Base-by-base conservation (phyloP, 2,329 filamentous ascomycete species). In the Fusarium bulbicola region DNA sequence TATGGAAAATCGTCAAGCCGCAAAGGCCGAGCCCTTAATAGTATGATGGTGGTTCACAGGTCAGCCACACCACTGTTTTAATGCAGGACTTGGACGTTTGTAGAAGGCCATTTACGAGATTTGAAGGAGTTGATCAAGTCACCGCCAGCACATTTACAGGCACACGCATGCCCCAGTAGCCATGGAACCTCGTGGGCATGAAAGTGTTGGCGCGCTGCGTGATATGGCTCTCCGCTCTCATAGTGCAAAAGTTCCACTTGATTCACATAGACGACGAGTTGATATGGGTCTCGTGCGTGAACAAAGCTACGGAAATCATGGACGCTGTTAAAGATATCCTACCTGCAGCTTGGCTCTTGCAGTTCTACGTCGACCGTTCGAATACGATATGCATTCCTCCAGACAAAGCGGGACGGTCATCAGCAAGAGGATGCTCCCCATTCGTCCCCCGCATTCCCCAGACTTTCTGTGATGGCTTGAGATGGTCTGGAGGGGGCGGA, bases 381-480 rank as follows among this genome's bases (percentile, higher is more conserved):
- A 52, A 49, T 45, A 49, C 39, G 40, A 24, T 49, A 28, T 39
- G 30, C 59, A 65, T 46, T 52, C 32, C 36, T 56, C 30, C 20
- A 47, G 26, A 39, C 40, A 45, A 45, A 47, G 61, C 68, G 61
- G 50, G 52, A 71, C 46, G 42, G 68, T 59, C 62, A 71, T 62
- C 34, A 30, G 28, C 15, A 52, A 34, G 53, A 60, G 24, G 46
- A 68, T 60, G 30, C 32, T 56, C 53, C 63, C 58, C 40, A 62
- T 63, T 62, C 59, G 66, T 59, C 54, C 70, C 70, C 71, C 70
- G 50, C 71, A 74, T 74, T 73, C 71, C 71, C 71, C 70, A 72
- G 70, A 74, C 66, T 72, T 62, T 62, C 57, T 10, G 57, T 61
- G 59, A 64, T 70, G 53, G 45, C 62, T 66, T 53, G 53, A 46